Conservation (phyloP, 768 basidiomycete species). For the Russula griseocarnosa region DNA sequence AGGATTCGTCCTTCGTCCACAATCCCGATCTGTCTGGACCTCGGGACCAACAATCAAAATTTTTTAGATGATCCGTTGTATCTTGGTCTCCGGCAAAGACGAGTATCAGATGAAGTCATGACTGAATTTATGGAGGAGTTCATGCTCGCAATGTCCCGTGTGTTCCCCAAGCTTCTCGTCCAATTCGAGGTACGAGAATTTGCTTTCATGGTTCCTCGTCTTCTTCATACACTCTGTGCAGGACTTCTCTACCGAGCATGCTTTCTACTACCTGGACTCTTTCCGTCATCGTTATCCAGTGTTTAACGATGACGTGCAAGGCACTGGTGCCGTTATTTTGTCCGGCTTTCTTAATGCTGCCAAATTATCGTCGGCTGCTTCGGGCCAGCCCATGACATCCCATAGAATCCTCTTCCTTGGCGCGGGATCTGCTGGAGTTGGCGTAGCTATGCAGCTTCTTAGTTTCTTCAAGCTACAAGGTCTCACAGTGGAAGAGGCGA, state of each 20-base stretch:
- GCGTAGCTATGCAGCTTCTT: conserved; percentile 83
- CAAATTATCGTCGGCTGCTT: conserved; percentile 64
- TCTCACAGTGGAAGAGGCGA: conserved; percentile 71
- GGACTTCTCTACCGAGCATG: conserved; percentile 92
- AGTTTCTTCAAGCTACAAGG: conserved; percentile 87
- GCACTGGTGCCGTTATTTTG: conserved; percentile 88
- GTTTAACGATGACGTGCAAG: conserved; percentile 53
- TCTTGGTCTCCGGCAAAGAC: conserved; percentile 73
- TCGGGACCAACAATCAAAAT: conserved; percentile 81
- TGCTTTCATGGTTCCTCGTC: background rate
- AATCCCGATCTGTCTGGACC: conserved; percentile 80
- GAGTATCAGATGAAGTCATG: conserved; percentile 61
- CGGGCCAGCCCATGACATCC: conserved; percentile 59
- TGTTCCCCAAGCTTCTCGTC: conserved; percentile 77
- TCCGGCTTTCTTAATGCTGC: conserved; percentile 89
- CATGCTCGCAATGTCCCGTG: conserved; percentile 71
- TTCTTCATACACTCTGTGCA: conserved; percentile 32
- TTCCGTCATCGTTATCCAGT: conserved; percentile 73
- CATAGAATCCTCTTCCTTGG: conserved; percentile 92
- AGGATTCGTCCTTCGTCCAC: conserved; percentile 76
- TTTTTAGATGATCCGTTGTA: conserved; percentile 86
- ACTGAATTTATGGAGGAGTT: conserved; percentile 90
- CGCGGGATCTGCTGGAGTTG: conserved; percentile 88
- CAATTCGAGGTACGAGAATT: conserved; percentile 65
- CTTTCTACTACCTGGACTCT: conserved; percentile 77